phyloP scores from a whole-genome alignment of 2,329 filamentous ascomycete genomes.

The Fusarium coffeatum region DNA sequence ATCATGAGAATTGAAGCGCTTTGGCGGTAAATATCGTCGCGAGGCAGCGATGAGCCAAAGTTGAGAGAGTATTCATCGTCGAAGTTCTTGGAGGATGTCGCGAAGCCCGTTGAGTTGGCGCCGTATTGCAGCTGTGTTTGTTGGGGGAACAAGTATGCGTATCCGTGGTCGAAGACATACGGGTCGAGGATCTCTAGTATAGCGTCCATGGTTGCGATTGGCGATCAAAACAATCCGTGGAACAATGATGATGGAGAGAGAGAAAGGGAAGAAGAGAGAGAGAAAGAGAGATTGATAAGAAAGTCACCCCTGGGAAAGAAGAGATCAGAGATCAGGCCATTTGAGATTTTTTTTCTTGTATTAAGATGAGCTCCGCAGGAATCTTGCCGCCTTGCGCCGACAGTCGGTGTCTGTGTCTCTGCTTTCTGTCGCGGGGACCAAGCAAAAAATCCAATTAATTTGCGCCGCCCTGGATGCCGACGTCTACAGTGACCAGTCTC shows the following conservation, averaged over 20 bases:
- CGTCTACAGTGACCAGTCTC: not conserved
- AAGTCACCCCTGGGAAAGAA: not conserved
- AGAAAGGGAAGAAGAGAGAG: not conserved
- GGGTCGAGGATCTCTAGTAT: constrained; percentile 57
- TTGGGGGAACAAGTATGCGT: constrained; percentile 53
- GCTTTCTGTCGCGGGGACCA: not conserved
- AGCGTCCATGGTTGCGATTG: constrained; percentile 50
- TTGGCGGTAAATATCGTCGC: constrained; percentile 57
- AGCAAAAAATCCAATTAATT: constrained; percentile 21
- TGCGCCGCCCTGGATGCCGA: constrained; percentile 1
- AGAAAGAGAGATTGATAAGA: constrained; percentile 15
- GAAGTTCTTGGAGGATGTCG: constrained; percentile 19
- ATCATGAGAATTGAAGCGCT: constrained; percentile 53
- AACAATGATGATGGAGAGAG: not conserved
- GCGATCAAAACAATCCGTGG: not conserved
- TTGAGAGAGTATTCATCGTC: constrained; percentile 34
- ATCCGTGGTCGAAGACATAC: constrained; percentile 55
- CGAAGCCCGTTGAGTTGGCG: constrained; percentile 32
- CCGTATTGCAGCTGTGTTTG: constrained; percentile 26
- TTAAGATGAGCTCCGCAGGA: constrained; percentile 29
- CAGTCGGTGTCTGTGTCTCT: constrained; percentile 9
- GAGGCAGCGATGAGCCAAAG: constrained; percentile 51
- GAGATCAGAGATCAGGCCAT: constrained; percentile 17
- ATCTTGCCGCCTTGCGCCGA: constrained; percentile 21
- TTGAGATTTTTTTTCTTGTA: constrained; percentile 18